Evolutionary conservation across 2,329 filamentous ascomycete genomes (phyloP).

Genomic region (Sporothrix euskadiensis): DNA sequence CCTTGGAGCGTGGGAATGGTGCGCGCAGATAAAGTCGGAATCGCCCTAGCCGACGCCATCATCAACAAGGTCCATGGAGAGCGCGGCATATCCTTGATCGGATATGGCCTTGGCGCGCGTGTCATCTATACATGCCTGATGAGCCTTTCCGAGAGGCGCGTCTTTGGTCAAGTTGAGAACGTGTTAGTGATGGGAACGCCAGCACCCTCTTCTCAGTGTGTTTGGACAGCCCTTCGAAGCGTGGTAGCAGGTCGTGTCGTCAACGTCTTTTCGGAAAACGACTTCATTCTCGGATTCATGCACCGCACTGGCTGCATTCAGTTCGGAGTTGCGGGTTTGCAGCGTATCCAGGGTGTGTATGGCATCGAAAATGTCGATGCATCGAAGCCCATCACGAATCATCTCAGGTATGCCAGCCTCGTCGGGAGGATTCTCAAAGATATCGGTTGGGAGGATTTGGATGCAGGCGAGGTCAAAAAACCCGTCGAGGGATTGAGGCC

Average conservation of each 20-base stretch:
- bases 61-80: constrained; percentile 82
- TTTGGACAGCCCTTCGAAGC: constrained; percentile 76
- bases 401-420: constrained; percentile 69
- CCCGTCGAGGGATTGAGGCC: constrained; percentile 39
- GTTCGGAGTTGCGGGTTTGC: constrained; percentile 80
- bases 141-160: constrained; percentile 73
- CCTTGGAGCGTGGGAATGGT: constrained; percentile 76
- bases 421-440: constrained; percentile 66
- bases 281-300: constrained; percentile 85
- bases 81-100: constrained; percentile 75
- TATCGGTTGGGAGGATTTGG: constrained; percentile 68
- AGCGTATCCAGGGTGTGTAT: constrained; percentile 67
- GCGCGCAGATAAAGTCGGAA: constrained; percentile 70
- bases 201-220: constrained; percentile 66
- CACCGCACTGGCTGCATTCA: constrained; percentile 81
- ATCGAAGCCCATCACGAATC: constrained; percentile 65
- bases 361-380: constrained; percentile 69
- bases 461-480: constrained; percentile 42
- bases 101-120: constrained; percentile 78
- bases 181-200: constrained; percentile 83
- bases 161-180: constrained; percentile 84
- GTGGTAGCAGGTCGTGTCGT: constrained; percentile 82
- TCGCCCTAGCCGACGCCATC: constrained; percentile 75
- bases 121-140: constrained; percentile 83
- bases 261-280: constrained; percentile 85